These are phyloP conservation scores for Colletotrichum euphorbiae DNA, from an alignment of 2,329 filamentous ascomycete species.

Conservation along the genomic window DNA sequence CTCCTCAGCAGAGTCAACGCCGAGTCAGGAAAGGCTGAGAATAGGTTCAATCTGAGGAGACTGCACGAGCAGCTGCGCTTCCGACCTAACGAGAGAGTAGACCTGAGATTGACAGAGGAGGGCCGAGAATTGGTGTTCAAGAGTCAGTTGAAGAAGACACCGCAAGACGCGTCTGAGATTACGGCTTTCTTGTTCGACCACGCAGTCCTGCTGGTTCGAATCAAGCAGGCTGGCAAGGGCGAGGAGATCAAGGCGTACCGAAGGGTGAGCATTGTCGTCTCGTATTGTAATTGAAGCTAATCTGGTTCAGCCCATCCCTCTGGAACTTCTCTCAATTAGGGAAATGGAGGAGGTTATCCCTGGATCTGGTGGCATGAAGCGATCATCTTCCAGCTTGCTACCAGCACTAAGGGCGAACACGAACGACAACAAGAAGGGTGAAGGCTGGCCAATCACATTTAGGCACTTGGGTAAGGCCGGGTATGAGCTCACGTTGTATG, in stretches of 20 bases:
- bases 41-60: constrained; percentile 93
- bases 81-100: constrained; percentile 88
- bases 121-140: constrained; percentile 95
- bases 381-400: constrained; percentile 88
- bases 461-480: constrained; percentile 94
- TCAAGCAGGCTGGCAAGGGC: constrained; percentile 91
- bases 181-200: constrained; percentile 97
- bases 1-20: constrained; percentile 90
- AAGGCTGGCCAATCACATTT: constrained; percentile 96
- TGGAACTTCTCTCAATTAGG: constrained; percentile 91
- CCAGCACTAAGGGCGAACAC: constrained; percentile 62
- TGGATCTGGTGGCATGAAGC: constrained; percentile 80
- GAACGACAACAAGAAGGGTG: constrained; percentile 69
- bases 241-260: constrained; percentile 97
- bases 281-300: constrained; percentile 17
- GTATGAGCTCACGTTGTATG: constrained; percentile 91
- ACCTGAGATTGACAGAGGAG: constrained; percentile 93
- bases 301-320: constrained; percentile 78
- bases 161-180: constrained; percentile 82
- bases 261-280: constrained; percentile 59
- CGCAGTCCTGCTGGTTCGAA: constrained; percentile 88
- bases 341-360: constrained; percentile 98
- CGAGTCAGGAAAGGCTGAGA: constrained; percentile 96
- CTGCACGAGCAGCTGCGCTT: constrained; percentile 94
- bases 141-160: constrained; percentile 90